Evolutionary conservation across 2,329 filamentous ascomycete species (phyloP).

Genomic region (Xylaria sp.): DNA sequence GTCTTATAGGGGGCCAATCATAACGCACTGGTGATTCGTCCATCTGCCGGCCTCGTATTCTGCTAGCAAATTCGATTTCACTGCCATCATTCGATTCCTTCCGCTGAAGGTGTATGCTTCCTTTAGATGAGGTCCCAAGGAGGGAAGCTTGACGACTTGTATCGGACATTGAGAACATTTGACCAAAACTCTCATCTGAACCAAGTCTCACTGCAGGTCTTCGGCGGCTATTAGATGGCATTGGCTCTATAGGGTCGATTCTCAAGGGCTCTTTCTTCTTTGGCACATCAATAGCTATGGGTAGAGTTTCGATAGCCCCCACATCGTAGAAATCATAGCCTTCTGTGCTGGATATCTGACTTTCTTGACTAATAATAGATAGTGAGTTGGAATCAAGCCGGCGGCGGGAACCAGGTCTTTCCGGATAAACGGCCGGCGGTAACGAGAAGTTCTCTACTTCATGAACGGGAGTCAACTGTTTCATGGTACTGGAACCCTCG

Average conservation of each 20-base stretch:
- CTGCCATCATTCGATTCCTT: constrained; percentile 38
- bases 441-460: constrained; percentile 63
- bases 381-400: constrained; percentile 62
- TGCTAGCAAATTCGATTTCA: constrained; percentile 57
- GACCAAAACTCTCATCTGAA: constrained; percentile 67
- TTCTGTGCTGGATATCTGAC: constrained; percentile 64
- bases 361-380: constrained; percentile 62
- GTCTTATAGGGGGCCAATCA: constrained; percentile 31
- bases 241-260: constrained; percentile 50
- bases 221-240: constrained; percentile 47
- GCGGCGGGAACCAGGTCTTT: constrained; percentile 52
- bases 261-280: constrained; percentile 53
- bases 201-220: constrained; percentile 57
- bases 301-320: constrained; percentile 56
- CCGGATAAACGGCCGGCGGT: constrained; percentile 58
- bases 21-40: constrained; percentile 43
- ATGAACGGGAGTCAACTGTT: constrained; percentile 58
- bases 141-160: constrained; percentile 55
- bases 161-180: constrained; percentile 68
- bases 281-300: constrained; percentile 64
- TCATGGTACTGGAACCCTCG: constrained; percentile 48
- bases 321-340: constrained; percentile 74
- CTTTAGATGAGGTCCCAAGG: constrained; percentile 52
- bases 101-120: constrained; percentile 34
- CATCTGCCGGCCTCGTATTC: constrained; percentile 56